These are phyloP conservation scores for Fusarium nisikadoi DNA, from an alignment of 2,329 filamentous ascomycete species.

Conservation along the genomic window DNA sequence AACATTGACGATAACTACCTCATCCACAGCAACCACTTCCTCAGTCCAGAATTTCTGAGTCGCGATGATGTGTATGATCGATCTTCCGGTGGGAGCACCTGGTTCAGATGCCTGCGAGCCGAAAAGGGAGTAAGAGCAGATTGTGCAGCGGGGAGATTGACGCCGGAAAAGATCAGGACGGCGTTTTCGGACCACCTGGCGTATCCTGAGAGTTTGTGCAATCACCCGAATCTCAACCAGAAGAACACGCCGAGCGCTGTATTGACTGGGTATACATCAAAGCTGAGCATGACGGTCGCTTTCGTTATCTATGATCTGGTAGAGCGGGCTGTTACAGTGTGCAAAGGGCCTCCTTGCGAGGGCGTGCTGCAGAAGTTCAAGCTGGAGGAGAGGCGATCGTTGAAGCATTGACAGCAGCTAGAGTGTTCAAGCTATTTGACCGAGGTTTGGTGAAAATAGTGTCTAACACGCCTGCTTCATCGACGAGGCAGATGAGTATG, in stretches of 20 bases:
- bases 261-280: background rate
- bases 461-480: background rate
- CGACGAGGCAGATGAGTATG: rapidly evolving
- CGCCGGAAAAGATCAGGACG: background rate
- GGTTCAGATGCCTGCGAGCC: background rate
- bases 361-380: background rate
- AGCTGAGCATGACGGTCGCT: background rate
- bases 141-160: background rate
- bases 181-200: background rate
- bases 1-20: background rate
- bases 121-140: background rate
- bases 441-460: rapidly evolving
- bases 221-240: background rate
- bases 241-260: background rate
- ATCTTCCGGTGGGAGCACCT: background rate
- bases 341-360: background rate
- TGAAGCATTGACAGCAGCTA: background rate
- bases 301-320: background rate
- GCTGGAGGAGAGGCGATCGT: rapidly evolving
- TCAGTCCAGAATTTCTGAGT: background rate
- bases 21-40: background rate
- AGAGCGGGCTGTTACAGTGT: background rate
- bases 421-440: rapidly evolving
- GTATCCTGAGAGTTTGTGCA: background rate
- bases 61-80: background rate